phyloP scores from a whole-genome alignment of 169 alveolate genomes.

The Eimeria tenella region DNA sequence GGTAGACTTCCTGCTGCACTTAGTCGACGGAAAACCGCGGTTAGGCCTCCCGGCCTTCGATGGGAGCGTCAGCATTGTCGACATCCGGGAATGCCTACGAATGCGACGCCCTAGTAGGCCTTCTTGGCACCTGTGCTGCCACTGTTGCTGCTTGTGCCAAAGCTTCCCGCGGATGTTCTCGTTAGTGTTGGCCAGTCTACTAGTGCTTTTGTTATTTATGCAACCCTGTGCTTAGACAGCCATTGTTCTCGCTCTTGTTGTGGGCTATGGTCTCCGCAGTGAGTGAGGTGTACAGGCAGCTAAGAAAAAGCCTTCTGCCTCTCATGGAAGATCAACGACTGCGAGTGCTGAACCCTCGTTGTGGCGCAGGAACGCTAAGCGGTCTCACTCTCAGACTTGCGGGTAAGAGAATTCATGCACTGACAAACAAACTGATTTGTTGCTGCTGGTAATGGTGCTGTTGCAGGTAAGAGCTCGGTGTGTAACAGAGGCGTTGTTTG shows the following conservation, averaged over 20 bases:
- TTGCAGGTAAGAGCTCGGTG: too few relatives aligned
- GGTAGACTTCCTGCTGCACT: slow-evolving; percentile 45
- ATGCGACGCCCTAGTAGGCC: slow-evolving; percentile 25
- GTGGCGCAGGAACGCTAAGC: slow-evolving; percentile 64
- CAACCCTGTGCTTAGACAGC: neutral
- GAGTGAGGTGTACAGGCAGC: slow-evolving; percentile 28
- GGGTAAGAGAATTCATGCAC: slow-evolving; percentile 12
- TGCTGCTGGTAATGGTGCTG: too few relatives aligned
- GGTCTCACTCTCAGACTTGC: slow-evolving; percentile 49
- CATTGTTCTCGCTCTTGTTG: neutral
- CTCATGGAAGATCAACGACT: slow-evolving; percentile 12
- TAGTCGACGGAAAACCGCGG: slow-evolving; percentile 1
- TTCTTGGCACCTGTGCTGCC: neutral
- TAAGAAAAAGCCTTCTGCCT: slow-evolving; percentile 24
- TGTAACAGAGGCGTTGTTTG: too few relatives aligned
- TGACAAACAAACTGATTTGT: too few relatives aligned
- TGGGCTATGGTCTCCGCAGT: slow-evolving; percentile 34
- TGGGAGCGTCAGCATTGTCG: slow-evolving; percentile 1
- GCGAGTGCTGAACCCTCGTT: slow-evolving; percentile 27
- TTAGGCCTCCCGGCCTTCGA: slow-evolving; percentile 47
- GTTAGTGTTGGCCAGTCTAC: neutral
- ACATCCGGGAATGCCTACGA: slow-evolving; percentile 40
- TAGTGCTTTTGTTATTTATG: too few relatives aligned
- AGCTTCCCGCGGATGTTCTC: neutral
- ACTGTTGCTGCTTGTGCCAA: neutral